These are phyloP conservation scores for Candida yuanshanica DNA, from an alignment of 805 yeast species.

Conservation along the genomic window DNA sequence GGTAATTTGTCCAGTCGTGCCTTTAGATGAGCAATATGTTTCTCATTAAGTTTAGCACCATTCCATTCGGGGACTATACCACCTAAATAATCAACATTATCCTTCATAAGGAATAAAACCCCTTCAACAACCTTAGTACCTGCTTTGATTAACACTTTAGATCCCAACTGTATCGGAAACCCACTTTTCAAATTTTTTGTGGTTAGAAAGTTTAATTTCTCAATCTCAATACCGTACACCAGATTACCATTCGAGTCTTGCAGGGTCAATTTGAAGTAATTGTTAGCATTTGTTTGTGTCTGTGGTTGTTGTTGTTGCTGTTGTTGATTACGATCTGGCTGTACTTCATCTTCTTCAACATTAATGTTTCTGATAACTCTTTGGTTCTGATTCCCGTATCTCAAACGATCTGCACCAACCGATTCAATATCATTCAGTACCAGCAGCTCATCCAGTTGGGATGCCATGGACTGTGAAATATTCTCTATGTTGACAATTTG, in stretches of 20 bases:
- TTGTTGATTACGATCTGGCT: background rate
- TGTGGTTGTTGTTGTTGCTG: background rate
- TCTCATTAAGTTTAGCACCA: conserved; percentile 25
- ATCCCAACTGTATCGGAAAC: conserved; percentile 46
- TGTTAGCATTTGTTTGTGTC: conserved; percentile 13
- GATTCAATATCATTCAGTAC: conserved; percentile 49
- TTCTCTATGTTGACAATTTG: conserved; percentile 54
- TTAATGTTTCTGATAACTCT: conserved; percentile 41
- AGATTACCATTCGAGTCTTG: conserved; percentile 47
- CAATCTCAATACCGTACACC: conserved; percentile 54
- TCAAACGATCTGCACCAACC: conserved; percentile 54
- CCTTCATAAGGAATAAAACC: conserved; percentile 28
- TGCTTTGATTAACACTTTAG: conserved; percentile 45
- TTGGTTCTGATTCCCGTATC: conserved; percentile 14
- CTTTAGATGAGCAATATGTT: conserved; percentile 26
- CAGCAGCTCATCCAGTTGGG: conserved; percentile 51
- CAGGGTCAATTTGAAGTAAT: conserved; percentile 48
- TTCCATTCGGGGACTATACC: conserved; percentile 37
- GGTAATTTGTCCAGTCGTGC: conserved; percentile 19
- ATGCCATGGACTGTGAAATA: conserved; percentile 42
- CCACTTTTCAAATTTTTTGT: conserved; percentile 18
- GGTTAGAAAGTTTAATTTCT: conserved; percentile 43
- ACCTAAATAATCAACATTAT: conserved; percentile 29
- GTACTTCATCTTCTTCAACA: conserved; percentile 33
- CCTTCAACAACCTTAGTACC: conserved; percentile 46